A percentile compares a stretch with the other conserved stretches of the same genome.
phyloP scores from a whole-genome alignment of 768 basidiomycete species.

The Boletus fagicola region DNA sequence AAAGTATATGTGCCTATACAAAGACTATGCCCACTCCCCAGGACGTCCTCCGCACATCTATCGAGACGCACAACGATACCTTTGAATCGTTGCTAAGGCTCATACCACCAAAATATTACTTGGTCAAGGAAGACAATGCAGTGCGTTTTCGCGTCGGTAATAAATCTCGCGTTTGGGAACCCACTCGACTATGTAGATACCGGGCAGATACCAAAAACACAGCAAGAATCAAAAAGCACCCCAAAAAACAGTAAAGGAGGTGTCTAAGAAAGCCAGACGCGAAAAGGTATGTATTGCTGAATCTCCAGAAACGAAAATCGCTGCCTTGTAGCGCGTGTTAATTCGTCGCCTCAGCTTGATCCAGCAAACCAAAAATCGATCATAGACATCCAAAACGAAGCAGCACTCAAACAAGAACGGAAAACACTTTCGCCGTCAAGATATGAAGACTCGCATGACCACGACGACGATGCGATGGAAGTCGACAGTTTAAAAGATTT shows the following conservation, averaged over 20 bases:
- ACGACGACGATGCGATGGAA: constrained; percentile 22
- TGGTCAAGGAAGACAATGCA: constrained; percentile 32
- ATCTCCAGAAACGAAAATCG: neutral
- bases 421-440: constrained; percentile 25
- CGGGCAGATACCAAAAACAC: constrained; percentile 79
- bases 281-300: constrained; percentile 61
- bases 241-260: constrained; percentile 87
- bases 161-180: neutral
- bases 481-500: constrained; percentile 34
- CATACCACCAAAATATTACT: constrained; percentile 89
- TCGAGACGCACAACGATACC: constrained; percentile 81
- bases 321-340: neutral
- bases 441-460: constrained; percentile 32
- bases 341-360: constrained; percentile 62
- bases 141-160: constrained; percentile 8
- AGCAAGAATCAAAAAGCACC: constrained; percentile 82
- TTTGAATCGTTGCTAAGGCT: constrained; percentile 82
- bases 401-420: constrained; percentile 30
- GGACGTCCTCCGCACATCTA: constrained; percentile 51
- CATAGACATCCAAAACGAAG: constrained; percentile 70
- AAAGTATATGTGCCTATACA: neutral
- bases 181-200: constrained; percentile 23
- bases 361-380: constrained; percentile 83
- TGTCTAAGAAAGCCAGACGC: constrained; percentile 81
- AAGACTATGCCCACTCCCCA: constrained; percentile 48